Conservation (phyloP, 495 filamentous ascomycete species). For the Aspergillus funiculosus region DNA sequence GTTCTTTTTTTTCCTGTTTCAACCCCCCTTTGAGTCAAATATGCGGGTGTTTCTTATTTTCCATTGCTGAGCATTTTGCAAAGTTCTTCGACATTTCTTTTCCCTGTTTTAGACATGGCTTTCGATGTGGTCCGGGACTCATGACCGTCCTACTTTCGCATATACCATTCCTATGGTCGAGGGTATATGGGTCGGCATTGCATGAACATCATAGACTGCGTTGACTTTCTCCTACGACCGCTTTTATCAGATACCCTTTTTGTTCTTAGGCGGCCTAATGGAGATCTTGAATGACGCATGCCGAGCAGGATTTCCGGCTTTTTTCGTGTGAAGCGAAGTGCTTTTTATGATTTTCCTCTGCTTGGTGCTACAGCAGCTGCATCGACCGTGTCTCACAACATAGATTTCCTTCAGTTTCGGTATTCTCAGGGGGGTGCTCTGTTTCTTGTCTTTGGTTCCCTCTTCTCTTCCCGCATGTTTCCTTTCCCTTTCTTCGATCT, state of each 20-base stretch:
- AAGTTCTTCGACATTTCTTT: conserved; percentile 21
- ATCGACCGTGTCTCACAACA: conserved; percentile 40
- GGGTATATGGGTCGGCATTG: conserved; percentile 47
- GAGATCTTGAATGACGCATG: conserved; percentile 43
- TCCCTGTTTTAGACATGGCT: conserved; percentile 40
- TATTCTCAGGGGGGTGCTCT: conserved; percentile 47
- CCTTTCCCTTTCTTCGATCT: conserved; percentile 22
- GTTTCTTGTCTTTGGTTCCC: conserved; percentile 28
- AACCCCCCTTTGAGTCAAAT: conserved; percentile 23
- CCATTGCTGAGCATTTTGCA: conserved; percentile 23
- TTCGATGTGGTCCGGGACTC: conserved; percentile 42
- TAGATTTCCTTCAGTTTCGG: conserved; percentile 47
- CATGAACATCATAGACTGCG: conserved; percentile 77
- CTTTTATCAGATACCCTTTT: conserved; percentile 56
- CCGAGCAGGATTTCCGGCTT: conserved; percentile 39
- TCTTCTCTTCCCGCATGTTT: conserved; percentile 24
- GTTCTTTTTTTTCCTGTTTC: conserved; percentile 19
- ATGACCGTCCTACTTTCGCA: conserved; percentile 32
- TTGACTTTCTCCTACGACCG: conserved; percentile 54
- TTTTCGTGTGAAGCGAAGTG: conserved; percentile 39
- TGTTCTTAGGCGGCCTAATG: conserved; percentile 37
- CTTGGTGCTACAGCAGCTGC: conserved; percentile 41
- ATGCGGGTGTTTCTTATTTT: conserved; percentile 26
- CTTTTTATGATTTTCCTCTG: conserved; percentile 43
- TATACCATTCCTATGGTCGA: conserved; percentile 28